phyloP scores from a whole-genome alignment of 805 yeast species.

The Aciculoconidium aculeatum region DNA sequence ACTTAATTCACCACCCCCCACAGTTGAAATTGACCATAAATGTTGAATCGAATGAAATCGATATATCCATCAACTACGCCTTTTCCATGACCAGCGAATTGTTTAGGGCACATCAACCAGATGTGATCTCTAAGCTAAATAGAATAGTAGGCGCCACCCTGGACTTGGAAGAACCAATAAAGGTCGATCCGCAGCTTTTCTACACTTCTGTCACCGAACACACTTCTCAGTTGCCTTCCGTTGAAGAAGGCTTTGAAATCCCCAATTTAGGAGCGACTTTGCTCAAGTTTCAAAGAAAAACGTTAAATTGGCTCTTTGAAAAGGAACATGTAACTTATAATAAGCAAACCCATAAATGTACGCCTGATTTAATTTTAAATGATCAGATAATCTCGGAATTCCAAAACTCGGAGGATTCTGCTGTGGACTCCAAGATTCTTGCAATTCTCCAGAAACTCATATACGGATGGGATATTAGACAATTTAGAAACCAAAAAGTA shows the following conservation, averaged over 20 bases:
- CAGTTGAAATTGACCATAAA: slow-evolving; percentile 10
- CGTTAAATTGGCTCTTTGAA: slow-evolving; percentile 51
- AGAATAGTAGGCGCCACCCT: no score
- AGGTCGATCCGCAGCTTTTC: slow-evolving; percentile 34
- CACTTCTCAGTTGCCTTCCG: slow-evolving; percentile 25
- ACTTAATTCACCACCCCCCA: no score
- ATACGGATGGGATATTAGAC: slow-evolving; percentile 47
- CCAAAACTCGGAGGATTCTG: no score
- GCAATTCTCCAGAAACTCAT: slow-evolving; percentile 34
- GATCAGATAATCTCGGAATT: not conserved
- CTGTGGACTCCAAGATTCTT: slow-evolving; percentile 17
- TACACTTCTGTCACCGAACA: slow-evolving; percentile 45
- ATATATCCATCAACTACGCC: slow-evolving; percentile 10
- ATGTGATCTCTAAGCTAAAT: slow-evolving; percentile 11
- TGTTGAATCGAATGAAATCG: slow-evolving; percentile 7
- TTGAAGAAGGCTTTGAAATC: slow-evolving; percentile 21
- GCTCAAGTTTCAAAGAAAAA: slow-evolving; percentile 46
- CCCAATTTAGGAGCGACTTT: slow-evolving; percentile 41
- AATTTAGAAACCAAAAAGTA: slow-evolving; percentile 8
- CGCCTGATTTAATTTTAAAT: not conserved
- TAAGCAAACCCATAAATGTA: no score
- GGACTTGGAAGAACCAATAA: no score
- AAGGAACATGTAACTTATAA: slow-evolving; percentile 52
- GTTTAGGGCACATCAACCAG: slow-evolving; percentile 14
- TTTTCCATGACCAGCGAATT: slow-evolving; percentile 14